Conservation (phyloP, 1,139 yeast genomes). For the Debaryomyces psychrophilus region DNA sequence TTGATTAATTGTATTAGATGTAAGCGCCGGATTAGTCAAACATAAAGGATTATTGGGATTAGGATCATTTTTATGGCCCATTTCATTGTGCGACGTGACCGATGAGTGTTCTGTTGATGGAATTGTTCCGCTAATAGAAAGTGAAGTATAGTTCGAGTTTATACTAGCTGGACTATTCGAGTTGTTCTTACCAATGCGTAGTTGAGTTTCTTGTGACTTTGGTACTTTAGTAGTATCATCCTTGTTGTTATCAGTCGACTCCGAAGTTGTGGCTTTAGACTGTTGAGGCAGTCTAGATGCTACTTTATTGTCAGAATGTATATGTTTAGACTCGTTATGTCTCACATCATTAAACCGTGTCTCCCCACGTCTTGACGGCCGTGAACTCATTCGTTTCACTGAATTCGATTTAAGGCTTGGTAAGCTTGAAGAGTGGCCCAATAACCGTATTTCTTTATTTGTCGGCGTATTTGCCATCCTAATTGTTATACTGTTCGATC, state of each 20-base stretch:
- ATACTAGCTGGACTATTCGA: constrained; percentile 27
- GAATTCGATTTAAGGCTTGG: constrained; percentile 36
- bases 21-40: not conserved
- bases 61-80: not conserved
- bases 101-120: constrained; percentile 41
- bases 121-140: constrained; percentile 34
- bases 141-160: constrained; percentile 30
- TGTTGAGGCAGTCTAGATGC: constrained; percentile 16
- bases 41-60: not conserved
- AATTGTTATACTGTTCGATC: constrained; percentile 27
- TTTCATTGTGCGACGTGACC: constrained; percentile 26
- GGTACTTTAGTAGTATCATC: not conserved
- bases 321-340: not conserved
- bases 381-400: constrained; percentile 12
- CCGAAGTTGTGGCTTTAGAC: not conserved
- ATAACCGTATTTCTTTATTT: constrained; percentile 21
- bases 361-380: constrained; percentile 14
- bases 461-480: constrained; percentile 8
- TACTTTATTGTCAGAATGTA: constrained; percentile 16
- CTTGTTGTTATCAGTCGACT: not conserved
- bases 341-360: constrained; percentile 10
- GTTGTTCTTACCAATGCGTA: constrained; percentile 1
- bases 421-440: constrained; percentile 47
- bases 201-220: not conserved
- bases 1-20: not conserved